Base-by-base conservation (phyloP, 2,329 filamentous ascomycete species). In the Nemania serpens region DNA sequence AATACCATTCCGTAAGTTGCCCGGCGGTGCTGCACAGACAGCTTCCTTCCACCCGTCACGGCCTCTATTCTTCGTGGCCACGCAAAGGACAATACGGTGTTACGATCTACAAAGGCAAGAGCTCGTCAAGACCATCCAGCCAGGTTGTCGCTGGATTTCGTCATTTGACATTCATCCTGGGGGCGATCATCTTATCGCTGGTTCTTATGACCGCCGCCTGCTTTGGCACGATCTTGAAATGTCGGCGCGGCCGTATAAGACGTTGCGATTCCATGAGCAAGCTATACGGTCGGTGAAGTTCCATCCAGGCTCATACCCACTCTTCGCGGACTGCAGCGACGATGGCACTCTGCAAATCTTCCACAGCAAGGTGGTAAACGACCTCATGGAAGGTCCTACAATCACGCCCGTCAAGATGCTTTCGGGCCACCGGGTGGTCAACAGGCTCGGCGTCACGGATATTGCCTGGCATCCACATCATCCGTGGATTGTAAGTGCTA, bases 151-250 rank as follows among this genome's bases (percentile, higher is more conserved):
- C 62, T 85, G 93, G 92, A 97, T 99, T 69, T 96, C 91, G 1
- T 91, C 88, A 15, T 94, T 99, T 69, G 93, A 97, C 70, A 86
- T 99, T 46, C 96, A 99, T 76, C 89, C 93, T 0, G 91, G 91
- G 17, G 95, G 95, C 47, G 93, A 97, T 78, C 97, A 99, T 73
- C 78, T 99, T 57, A 91, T 98, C 61, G 91, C 97, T 11, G 93
- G 93, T 46, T 95, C 93, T 0, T 99, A 98, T 78, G 95, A 99
- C 78, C 88, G 93, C 67, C 88, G 94, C 48, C 82, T 99, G 2
- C 83, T 99, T 34, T 99, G 95, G 95, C 95, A 98, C 78, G 95
- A 99, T 77, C 84, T 98, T 55, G 95, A 99, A 68, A 86, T 99
- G 37, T 95, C 91, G 0, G 88, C 85, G 65, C 87, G 91, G 51